phyloP scores from a whole-genome alignment of 176 grass and related monocot genomes.

The Saccharum spontaneum region DNA sequence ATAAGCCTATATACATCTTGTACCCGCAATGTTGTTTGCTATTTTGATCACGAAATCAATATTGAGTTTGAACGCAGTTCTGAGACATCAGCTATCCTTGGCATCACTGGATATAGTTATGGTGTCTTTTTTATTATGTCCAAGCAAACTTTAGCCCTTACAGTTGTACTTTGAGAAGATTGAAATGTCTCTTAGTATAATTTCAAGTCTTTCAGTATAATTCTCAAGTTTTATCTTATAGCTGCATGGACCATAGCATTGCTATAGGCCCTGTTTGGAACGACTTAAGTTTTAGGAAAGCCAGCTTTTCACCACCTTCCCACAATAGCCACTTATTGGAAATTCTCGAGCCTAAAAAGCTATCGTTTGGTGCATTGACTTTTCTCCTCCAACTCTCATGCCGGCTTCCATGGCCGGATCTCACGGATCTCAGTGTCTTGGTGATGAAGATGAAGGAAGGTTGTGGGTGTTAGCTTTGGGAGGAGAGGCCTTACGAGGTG shows the following conservation, averaged over 20 bases:
- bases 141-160: not conserved
- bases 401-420: no score
- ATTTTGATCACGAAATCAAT: not conserved
- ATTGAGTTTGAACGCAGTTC: conserved; percentile 24
- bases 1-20: not conserved
- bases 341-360: not conserved
- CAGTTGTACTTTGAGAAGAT: not conserved
- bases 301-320: not conserved
- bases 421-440: no score
- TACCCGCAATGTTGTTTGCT: conserved; percentile 6
- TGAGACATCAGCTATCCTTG: not conserved
- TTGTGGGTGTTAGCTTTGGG: no score
- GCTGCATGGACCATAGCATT: not conserved
- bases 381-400: not conserved
- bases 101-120: conserved; percentile 17
- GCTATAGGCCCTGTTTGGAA: not conserved
- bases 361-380: not conserved
- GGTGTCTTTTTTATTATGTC: conserved; percentile 13
- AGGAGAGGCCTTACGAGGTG: no score
- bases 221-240: not conserved
- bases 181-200: conserved; percentile 18
- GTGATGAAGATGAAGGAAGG: no score
- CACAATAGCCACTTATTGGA: not conserved
- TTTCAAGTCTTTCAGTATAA: not conserved
- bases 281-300: not conserved